These are phyloP conservation scores for Quercus variabilis DNA, from an alignment of 306 rosid genomes.

Conservation along the genomic window DNA sequence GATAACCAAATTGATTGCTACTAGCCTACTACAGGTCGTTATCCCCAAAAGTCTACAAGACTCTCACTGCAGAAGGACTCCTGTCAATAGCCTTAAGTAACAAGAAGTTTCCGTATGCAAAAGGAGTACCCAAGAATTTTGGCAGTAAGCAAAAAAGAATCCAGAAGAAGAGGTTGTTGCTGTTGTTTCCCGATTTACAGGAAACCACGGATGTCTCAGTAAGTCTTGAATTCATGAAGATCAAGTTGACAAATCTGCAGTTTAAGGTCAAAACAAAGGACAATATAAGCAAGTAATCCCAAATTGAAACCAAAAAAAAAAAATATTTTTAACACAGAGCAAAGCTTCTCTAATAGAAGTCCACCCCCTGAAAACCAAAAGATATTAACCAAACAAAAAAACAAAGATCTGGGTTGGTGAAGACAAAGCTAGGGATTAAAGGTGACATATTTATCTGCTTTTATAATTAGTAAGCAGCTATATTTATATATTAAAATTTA, in stretches of 20 bases:
- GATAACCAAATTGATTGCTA: constrained; percentile 29
- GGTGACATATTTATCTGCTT: background rate
- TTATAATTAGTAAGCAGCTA: background rate
- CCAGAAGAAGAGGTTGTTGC: constrained; percentile 69
- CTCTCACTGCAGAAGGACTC: constrained; percentile 61
- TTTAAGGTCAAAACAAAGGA: background rate
- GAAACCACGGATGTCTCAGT: constrained; percentile 81
- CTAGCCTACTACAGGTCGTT: constrained; percentile 35
- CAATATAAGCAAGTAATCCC: background rate
- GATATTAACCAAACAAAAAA: background rate
- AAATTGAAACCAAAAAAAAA: background rate
- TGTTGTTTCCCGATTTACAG: constrained; percentile 95
- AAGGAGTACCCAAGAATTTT: constrained; percentile 78
- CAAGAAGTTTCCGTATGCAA: constrained; percentile 67
- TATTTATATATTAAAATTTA: background rate
- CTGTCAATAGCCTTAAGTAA: constrained; percentile 79
- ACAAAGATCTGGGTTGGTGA: background rate
- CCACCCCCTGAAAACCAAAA: background rate
- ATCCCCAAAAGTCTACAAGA: constrained; percentile 25
- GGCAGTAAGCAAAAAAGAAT: constrained; percentile 79
- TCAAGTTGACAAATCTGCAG: constrained; percentile 62
- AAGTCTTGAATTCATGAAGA: constrained; percentile 96
- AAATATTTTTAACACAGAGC: background rate
- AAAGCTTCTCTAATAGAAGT: background rate
- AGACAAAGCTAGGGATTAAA: background rate